These are phyloP conservation scores for Fusarium clavum DNA, from an alignment of 2,329 filamentous ascomycete species.

Conservation along the genomic window DNA sequence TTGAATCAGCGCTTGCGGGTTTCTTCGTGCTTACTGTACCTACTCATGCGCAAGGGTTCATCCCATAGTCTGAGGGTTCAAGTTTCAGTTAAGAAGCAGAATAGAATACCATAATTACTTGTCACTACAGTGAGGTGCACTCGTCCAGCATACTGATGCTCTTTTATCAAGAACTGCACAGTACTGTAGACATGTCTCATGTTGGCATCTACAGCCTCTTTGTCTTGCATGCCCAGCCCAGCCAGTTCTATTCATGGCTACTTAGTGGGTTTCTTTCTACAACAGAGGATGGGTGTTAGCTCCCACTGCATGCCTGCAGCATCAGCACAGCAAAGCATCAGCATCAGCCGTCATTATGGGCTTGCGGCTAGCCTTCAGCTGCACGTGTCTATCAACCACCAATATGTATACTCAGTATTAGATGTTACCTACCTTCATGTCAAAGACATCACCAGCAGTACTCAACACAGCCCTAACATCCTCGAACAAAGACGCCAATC, in stretches of 20 bases:
- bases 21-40: slow-evolving; percentile 25
- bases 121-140: neutral
- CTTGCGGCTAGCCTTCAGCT: neutral
- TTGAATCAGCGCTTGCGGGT: slow-evolving; percentile 22
- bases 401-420: neutral
- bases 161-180: neutral
- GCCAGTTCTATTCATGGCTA: slow-evolving; percentile 4
- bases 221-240: slow-evolving; percentile 12
- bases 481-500: slow-evolving; percentile 6
- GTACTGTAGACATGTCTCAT: neutral
- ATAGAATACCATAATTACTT: neutral
- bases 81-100: slow-evolving; percentile 1
- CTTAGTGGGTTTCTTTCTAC: slow-evolving; percentile 5
- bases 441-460: neutral
- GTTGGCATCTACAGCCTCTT: neutral
- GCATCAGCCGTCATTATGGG: slow-evolving; percentile 19
- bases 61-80: neutral
- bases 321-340: slow-evolving; percentile 16
- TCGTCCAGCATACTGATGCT: neutral
- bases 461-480: slow-evolving; percentile 15
- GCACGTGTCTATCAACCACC: neutral
- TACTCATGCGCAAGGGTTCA: slow-evolving; percentile 7
- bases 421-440: neutral
- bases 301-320: slow-evolving; percentile 21
- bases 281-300: neutral